These are phyloP conservation scores for Phytophthora boehmeriae DNA, from an alignment of 352 stramenopile species.

Conservation along the genomic window DNA sequence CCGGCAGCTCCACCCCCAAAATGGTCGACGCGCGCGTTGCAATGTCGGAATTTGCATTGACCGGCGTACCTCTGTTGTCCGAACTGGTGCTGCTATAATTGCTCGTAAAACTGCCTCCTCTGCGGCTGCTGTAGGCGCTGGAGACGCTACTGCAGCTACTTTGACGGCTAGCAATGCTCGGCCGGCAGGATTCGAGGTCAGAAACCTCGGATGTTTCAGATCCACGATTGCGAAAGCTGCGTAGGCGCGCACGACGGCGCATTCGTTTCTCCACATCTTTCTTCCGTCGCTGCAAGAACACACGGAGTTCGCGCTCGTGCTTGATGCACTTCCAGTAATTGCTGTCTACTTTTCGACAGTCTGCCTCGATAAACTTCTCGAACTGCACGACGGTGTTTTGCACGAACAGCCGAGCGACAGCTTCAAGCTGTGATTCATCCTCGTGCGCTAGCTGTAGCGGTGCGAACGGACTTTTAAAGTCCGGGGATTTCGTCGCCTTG, in stretches of 20 bases:
- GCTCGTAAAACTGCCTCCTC: slow-evolving; percentile 34
- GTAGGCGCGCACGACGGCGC: slow-evolving; percentile 30
- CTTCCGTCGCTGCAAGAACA: slow-evolving; percentile 46
- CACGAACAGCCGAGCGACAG: slow-evolving; percentile 50
- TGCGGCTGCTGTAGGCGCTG: slow-evolving; percentile 27
- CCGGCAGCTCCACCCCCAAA: slow-evolving; percentile 31
- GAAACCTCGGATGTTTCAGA: slow-evolving; percentile 30
- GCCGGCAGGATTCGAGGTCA: slow-evolving; percentile 13
- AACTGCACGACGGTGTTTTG: slow-evolving; percentile 57
- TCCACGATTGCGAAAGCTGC: slow-evolving; percentile 25
- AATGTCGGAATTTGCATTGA: slow-evolving; percentile 25
- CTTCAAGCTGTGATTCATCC: slow-evolving; percentile 48
- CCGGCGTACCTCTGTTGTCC: slow-evolving; percentile 24
- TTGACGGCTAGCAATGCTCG: slow-evolving; percentile 29
- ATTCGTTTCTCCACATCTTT: slow-evolving; percentile 45
- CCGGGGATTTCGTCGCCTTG: slow-evolving; percentile 18
- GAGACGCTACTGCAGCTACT: slow-evolving; percentile 36
- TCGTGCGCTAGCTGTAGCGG: slow-evolving; percentile 41
- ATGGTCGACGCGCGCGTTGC: slow-evolving; percentile 8
- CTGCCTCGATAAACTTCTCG: slow-evolving; percentile 49
- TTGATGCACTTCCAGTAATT: slow-evolving; percentile 61
- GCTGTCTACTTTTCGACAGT: slow-evolving; percentile 44
- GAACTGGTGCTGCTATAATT: slow-evolving; percentile 35
- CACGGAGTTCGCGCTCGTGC: slow-evolving; percentile 47
- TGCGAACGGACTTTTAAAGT: slow-evolving; percentile 58